phyloP scores from a whole-genome alignment of 1,284 basidiomycete genomes.

The Naganishia albida region DNA sequence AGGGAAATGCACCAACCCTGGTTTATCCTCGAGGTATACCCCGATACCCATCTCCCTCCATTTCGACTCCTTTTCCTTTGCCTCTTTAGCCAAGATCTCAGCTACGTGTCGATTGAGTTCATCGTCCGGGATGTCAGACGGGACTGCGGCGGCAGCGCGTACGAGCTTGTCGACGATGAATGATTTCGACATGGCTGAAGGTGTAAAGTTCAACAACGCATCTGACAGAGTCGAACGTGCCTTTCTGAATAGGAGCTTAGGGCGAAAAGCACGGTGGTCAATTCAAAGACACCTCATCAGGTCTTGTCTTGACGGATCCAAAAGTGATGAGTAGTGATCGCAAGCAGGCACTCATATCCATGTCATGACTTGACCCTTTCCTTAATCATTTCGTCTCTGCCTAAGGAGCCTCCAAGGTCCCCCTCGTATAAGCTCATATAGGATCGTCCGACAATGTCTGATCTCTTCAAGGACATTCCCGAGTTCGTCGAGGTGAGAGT shows the following conservation, averaged over 20 bases:
- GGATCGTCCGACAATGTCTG: slow-evolving; percentile 47
- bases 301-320: too few species aligned
- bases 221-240: too few species aligned
- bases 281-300: too few species aligned
- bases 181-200: slow-evolving; percentile 1
- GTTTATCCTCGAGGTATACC: slow-evolving; percentile 43
- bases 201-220: not conserved
- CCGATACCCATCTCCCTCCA: slow-evolving; percentile 52
- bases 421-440: not conserved
- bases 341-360: too few species aligned
- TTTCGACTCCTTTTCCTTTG: slow-evolving; percentile 77
- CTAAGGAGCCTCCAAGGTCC: too few species aligned
- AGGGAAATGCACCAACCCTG: not conserved
- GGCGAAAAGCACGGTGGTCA: too few species aligned
- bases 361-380: too few species aligned
- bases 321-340: too few species aligned
- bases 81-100: slow-evolving; percentile 82
- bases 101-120: slow-evolving; percentile 87
- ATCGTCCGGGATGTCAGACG: slow-evolving; percentile 68
- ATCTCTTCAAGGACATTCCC: slow-evolving; percentile 64
- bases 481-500: slow-evolving; percentile 67
- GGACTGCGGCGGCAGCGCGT: slow-evolving; percentile 70
- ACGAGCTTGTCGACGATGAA: slow-evolving; percentile 78
- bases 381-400: too few species aligned
- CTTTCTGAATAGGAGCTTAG: too few species aligned